Evolutionary conservation across 176 grass and related monocot genomes (phyloP).

Genomic region (Oryza coarctata): DNA sequence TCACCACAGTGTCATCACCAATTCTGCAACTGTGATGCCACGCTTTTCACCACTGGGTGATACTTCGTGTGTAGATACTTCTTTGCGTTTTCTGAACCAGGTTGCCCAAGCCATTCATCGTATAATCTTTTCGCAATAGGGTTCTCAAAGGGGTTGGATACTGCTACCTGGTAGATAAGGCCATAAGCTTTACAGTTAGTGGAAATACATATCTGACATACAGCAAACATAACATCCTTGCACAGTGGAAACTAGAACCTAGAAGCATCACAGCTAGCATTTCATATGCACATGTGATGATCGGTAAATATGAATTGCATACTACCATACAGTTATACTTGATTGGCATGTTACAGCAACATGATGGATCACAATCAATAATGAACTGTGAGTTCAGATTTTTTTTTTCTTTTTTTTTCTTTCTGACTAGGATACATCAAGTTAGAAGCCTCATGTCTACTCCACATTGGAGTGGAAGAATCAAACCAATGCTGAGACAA

Average conservation of each 20-base stretch:
- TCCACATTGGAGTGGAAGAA: background rate
- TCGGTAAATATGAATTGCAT: background rate
- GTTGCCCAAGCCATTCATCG: constrained; percentile 78
- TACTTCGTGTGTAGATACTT: constrained; percentile 79
- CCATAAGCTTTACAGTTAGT: constrained; percentile 23
- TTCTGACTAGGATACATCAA: background rate
- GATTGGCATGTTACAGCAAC: background rate
- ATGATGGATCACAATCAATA: constrained; percentile 18
- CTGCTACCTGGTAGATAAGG: constrained; percentile 50
- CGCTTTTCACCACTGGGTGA: constrained; percentile 83
- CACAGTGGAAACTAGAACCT: background rate
- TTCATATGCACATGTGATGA: background rate
- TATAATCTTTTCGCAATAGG: constrained; percentile 70
- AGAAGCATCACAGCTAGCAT: background rate
- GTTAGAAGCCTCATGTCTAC: background rate
- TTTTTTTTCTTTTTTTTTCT: background rate
- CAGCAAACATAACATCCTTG: constrained; percentile 7
- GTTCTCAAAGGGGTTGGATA: constrained; percentile 67
- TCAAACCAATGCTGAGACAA: background rate
- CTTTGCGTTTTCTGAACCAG: constrained; percentile 87
- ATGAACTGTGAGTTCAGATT: background rate
- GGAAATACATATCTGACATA: background rate
- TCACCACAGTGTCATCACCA: constrained; percentile 48
- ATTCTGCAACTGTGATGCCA: constrained; percentile 80
- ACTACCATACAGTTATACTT: background rate